Percentiles rank a stretch among this genome's conserved stretches.
Evolutionary conservation across 345 rosid species (phyloP).

Genomic region (Moringa oleifera): DNA sequence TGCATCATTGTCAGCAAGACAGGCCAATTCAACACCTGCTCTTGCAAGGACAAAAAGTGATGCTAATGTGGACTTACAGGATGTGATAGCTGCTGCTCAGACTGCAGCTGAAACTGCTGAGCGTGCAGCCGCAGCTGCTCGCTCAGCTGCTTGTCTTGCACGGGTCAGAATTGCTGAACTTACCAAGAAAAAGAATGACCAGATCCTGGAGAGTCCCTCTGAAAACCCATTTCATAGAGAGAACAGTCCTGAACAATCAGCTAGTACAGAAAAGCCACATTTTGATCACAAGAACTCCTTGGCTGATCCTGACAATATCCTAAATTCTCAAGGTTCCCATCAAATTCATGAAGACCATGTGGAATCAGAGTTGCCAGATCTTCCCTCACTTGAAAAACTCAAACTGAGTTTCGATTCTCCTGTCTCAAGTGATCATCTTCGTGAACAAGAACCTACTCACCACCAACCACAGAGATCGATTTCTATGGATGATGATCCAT

Average conservation of each 20-base stretch:
- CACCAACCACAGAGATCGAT: constrained; percentile 64
- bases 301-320: constrained; percentile 8
- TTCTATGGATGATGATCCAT: constrained; percentile 75
- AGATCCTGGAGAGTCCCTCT: constrained; percentile 12
- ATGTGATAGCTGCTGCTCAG: constrained; percentile 64
- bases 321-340: constrained; percentile 3
- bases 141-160: constrained; percentile 68
- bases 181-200: constrained; percentile 35
- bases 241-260: constrained; percentile 23
- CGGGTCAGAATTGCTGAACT: constrained; percentile 56
- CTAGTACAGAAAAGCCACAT: constrained; percentile 23
- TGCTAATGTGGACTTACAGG: constrained; percentile 45
- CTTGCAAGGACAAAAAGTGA: constrained; percentile 28
- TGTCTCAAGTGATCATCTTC: constrained; percentile 12
- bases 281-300: constrained; percentile 27
- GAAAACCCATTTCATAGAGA: constrained; percentile 50
- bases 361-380: constrained; percentile 20
- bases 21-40: constrained; percentile 16
- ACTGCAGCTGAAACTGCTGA: constrained; percentile 76
- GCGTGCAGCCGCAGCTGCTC: constrained; percentile 76
- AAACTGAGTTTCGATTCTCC: constrained; percentile 28
- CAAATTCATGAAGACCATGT: constrained; percentile 11
- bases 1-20: constrained; percentile 21
- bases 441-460: constrained; percentile 18
- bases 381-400: constrained; percentile 32